Conservation (phyloP, 2,329 filamentous ascomycete genomes). For the Ascochyta lentis region DNA sequence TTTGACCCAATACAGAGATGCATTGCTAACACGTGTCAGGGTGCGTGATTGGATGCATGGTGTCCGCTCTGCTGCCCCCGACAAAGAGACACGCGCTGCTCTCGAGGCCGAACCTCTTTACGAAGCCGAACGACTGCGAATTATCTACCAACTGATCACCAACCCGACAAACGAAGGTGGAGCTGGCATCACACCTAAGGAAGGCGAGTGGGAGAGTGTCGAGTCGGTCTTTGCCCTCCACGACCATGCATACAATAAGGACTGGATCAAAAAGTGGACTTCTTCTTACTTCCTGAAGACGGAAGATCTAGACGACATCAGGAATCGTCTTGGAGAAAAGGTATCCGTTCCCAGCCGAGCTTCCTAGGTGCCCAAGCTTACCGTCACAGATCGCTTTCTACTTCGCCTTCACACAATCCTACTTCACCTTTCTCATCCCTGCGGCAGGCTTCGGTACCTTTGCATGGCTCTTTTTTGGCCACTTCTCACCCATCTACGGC, state of each 20-base stretch:
- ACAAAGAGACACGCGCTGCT: constrained; percentile 71
- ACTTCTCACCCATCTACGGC: constrained; percentile 83
- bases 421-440: constrained; percentile 84
- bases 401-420: constrained; percentile 91
- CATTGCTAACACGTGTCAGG: constrained; percentile 53
- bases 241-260: constrained; percentile 59
- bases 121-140: constrained; percentile 85
- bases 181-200: constrained; percentile 59
- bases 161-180: constrained; percentile 56
- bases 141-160: constrained; percentile 79
- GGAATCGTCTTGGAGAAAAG: constrained; percentile 59
- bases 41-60: constrained; percentile 95
- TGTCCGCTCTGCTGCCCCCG: constrained; percentile 77
- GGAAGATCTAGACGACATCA: constrained; percentile 59
- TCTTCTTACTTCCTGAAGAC: constrained; percentile 54
- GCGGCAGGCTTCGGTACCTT: constrained; percentile 79
- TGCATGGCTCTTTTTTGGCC: constrained; percentile 81
- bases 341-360: constrained; percentile 18
- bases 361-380: constrained; percentile 22
- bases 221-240: constrained; percentile 59
- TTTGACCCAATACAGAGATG: background rate
- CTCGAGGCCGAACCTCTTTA: constrained; percentile 78
- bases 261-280: constrained; percentile 61
- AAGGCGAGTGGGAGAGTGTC: constrained; percentile 58
- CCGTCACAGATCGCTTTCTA: constrained; percentile 78